Base-by-base conservation (phyloP, 2,329 filamentous ascomycete species). In the Penicillium sp. region DNA sequence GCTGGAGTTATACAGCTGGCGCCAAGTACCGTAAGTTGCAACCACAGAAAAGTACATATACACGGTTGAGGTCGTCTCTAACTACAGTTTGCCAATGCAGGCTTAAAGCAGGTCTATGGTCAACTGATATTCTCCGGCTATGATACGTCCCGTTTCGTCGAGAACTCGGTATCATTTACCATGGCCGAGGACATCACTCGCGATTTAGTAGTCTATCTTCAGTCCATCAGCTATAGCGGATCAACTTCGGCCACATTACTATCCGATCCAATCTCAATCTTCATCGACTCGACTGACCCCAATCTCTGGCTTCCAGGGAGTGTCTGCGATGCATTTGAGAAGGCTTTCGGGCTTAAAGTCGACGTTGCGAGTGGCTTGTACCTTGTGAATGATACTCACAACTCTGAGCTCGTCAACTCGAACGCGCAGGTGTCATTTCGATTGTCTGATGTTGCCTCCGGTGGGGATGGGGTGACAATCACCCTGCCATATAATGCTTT, bases 1-100 rank as follows among this genome's bases (percentile, higher is more conserved):
- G 88, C 43, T 92, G 90, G 71, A 89, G 88, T 54, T 92, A 88
- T 72, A 92, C 90, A 3, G 89, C 89, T 42, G 90, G 90, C 15
- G 88, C 88, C n/a, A 83, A 83, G 62, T 92, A 92, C 69, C 82
- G 87, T 88, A 77, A 72, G 83, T 75, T 25, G 20, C 25, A 38
- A 11, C 58, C 15, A 10, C 47, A 6, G 22, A 45, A 12, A 35
- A 6, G 31, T n/a, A 22, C 12, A 41, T 34, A 28, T 48, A 28
- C 25, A 5, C 34, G 3, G 17, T 12, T 12, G 28, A 35, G 3
- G 3, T 22, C 28, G 15, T 31, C 28, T 54, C 53, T 59, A 39
- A 59, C 39, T 25, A 5, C 10, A 41, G 5, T 5, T 12, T 22
- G 25, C n/a, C 6, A 41, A 50, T 11, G 4, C 58, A 70, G 70